These are phyloP conservation scores for Globisporangium acanthophoron DNA, from an alignment of 352 stramenopile genomes.

Conservation along the genomic window DNA sequence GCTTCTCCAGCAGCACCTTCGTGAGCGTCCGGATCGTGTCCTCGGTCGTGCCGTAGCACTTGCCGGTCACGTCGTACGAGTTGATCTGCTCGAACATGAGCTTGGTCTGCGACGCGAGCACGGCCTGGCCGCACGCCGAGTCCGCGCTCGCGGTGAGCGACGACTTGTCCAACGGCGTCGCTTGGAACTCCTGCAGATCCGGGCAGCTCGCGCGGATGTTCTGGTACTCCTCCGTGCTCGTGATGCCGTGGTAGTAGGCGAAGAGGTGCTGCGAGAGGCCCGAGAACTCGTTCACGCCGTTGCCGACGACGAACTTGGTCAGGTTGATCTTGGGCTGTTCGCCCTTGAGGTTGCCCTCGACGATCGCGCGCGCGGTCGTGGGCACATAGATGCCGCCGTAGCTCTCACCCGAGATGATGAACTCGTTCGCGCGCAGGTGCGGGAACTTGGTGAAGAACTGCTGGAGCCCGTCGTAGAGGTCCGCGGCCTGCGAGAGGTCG, in stretches of 20 bases:
- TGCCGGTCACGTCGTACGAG: constrained; percentile 62
- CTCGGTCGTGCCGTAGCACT: constrained; percentile 38
- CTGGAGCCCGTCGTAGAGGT: constrained; percentile 76
- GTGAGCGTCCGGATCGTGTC: constrained; percentile 23
- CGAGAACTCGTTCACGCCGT: constrained; percentile 61
- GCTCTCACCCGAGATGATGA: constrained; percentile 71
- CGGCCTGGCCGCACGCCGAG: not conserved
- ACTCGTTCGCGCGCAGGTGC: constrained; percentile 67
- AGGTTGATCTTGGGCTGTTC: constrained; percentile 33
- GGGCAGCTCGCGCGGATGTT: constrained; percentile 40
- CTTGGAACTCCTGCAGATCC: constrained; percentile 39
- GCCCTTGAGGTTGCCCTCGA: constrained; percentile 34
- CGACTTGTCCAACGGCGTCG: constrained; percentile 7
- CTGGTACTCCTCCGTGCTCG: constrained; percentile 64
- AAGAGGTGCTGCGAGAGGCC: constrained; percentile 53
- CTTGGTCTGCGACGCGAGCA: constrained; percentile 23
- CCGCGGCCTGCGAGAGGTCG: constrained; percentile 64
- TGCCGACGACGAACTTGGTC: constrained; percentile 87
- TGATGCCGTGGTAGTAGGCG: constrained; percentile 73
- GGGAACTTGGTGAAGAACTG: constrained; percentile 87
- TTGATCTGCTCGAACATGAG: constrained; percentile 50
- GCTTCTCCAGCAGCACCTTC: constrained; percentile 23
- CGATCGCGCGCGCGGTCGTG: constrained; percentile 44
- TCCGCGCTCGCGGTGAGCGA: too few relatives aligned
- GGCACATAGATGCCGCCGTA: constrained; percentile 81